Evolutionary conservation across 257 asterid genomes (phyloP), one percentile per base, ranked within the genome.

Genomic region (Fraxinus anomala): DNA sequence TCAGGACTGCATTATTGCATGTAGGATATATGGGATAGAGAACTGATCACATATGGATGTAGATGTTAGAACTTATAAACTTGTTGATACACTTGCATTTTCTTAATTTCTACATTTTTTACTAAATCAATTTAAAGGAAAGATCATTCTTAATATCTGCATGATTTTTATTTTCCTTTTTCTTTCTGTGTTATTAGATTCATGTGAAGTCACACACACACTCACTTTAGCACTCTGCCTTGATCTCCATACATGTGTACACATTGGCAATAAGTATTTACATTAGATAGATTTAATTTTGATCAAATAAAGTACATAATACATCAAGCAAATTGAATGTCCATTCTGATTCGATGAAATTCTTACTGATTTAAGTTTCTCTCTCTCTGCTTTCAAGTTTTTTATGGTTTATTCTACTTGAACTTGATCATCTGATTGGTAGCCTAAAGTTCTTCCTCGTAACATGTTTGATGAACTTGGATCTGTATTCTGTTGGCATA

Each of bases 401-500:
- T 59, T 21, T 19, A 59, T 59, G 67, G 23, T 59, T 59, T 59
- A 21, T 59, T 59, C 30, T 59, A 2, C 49, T 42, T 42, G 49
- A 42, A 42, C 49, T 42, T 42, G 16, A 42, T 12, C 49, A 42
- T 5, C 49, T 12, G 47, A 42, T 54, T 54, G 65, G 11, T 17
- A 59, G 28, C 67, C 13, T 59, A 17, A 19, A 4, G 21, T 54
- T 24, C 65, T 54, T 54, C n/a, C 42, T 54, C n/a, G 19, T 54
- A n/a, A 21, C 67, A 6, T 21, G 67, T 59, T 59, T 59, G 28
- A 59, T 10, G 26, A 4, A 8, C 28, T 59, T 59, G 67, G 30
- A 59, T 59, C 12, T 68, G 19, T 74, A 68, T 69, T 68, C 51
- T 70, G 39, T 49, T 68, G 72, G 42, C 34, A 24, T 68, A 37